A percentile compares a stretch with the other conserved stretches of the same genome.
These are phyloP conservation scores for Coemansia sp. DNA, from an alignment of 371 early-diverging fungal genomes.

Conservation along the genomic window DNA sequence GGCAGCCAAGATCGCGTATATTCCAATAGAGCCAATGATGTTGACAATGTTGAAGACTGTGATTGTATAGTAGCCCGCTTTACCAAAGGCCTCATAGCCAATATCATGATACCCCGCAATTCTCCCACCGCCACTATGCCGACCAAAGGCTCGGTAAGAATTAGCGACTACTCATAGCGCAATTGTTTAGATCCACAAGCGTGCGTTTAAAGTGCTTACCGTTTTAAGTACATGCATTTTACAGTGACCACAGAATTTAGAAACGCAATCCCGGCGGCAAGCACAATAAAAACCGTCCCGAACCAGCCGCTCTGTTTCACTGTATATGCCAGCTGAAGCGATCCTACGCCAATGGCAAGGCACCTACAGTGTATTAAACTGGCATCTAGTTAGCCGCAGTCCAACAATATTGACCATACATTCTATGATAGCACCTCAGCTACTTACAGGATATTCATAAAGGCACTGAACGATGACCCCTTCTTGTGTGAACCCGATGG, in stretches of 20 bases:
- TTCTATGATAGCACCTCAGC: neutral
- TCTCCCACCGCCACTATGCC: conserved; percentile 39
- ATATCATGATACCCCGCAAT: conserved; percentile 55
- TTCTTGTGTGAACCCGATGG: neutral
- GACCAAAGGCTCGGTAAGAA: too few species aligned
- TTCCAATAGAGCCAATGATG: conserved; percentile 68
- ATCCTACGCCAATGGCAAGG: conserved; percentile 69
- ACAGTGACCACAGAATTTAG: conserved; percentile 67
- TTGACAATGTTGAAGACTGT: conserved; percentile 63
- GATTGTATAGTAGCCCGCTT: conserved; percentile 32
- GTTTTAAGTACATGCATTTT: conserved; percentile 65
- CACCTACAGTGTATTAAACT: conserved; percentile 12
- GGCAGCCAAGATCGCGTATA: conserved; percentile 74
- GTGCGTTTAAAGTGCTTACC: conserved; percentile 16
- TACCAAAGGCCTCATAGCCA: conserved; percentile 70
- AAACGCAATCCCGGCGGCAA: conserved; percentile 69
- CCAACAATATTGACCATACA: neutral
- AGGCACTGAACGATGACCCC: conserved; percentile 38
- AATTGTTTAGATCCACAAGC: neutral
- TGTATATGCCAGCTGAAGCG: conserved; percentile 78
- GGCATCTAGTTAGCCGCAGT: conserved; percentile 31
- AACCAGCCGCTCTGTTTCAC: conserved; percentile 83
- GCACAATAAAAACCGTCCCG: conserved; percentile 65
- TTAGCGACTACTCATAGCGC: too few species aligned
- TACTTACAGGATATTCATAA: conserved; percentile 58